Percentiles rank a stretch among this genome's conserved stretches.
These are phyloP conservation scores for Hericium coralloides DNA, from an alignment of 768 basidiomycete genomes.

Conservation along the genomic window DNA sequence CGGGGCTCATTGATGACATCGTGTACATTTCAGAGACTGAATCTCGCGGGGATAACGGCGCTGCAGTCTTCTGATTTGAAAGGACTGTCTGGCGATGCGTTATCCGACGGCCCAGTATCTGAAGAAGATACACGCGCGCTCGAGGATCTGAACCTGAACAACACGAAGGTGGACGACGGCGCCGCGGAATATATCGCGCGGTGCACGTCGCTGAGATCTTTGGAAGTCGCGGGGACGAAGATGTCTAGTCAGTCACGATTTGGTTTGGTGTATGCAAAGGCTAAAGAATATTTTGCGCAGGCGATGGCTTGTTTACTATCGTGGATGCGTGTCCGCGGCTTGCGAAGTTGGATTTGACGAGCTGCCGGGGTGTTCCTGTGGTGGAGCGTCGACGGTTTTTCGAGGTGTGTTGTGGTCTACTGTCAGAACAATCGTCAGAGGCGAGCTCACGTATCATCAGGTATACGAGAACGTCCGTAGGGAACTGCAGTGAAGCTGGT, in stretches of 20 bases:
- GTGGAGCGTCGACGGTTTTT: slow-evolving; percentile 58
- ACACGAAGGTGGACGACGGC: slow-evolving; percentile 52
- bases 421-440: background rate
- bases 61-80: slow-evolving; percentile 44
- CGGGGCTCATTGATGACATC: background rate
- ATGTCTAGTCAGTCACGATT: slow-evolving; percentile 41
- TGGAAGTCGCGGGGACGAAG: slow-evolving; percentile 51
- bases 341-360: slow-evolving; percentile 50
- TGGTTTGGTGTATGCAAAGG: background rate
- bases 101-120: slow-evolving; percentile 8
- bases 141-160: slow-evolving; percentile 44
- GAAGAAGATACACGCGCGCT: slow-evolving; percentile 29
- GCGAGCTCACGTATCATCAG: too few relatives aligned
- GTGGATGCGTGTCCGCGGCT: slow-evolving; percentile 49
- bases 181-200: slow-evolving; percentile 42
- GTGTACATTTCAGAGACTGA: slow-evolving; percentile 38
- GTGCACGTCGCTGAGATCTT: slow-evolving; percentile 37
- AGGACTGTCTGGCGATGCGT: slow-evolving; percentile 32
- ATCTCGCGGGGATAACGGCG: slow-evolving; percentile 43
- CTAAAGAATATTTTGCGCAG: slow-evolving; percentile 22
- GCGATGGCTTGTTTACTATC: slow-evolving; percentile 43
- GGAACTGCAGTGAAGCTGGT: too few relatives aligned
- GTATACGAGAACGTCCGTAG: too few relatives aligned
- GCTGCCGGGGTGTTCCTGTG: slow-evolving; percentile 54
- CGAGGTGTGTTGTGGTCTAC: slow-evolving; percentile 31